phyloP scores from a whole-genome alignment of 2,329 filamentous ascomycete species.

The Scedosporium dehoogii region DNA sequence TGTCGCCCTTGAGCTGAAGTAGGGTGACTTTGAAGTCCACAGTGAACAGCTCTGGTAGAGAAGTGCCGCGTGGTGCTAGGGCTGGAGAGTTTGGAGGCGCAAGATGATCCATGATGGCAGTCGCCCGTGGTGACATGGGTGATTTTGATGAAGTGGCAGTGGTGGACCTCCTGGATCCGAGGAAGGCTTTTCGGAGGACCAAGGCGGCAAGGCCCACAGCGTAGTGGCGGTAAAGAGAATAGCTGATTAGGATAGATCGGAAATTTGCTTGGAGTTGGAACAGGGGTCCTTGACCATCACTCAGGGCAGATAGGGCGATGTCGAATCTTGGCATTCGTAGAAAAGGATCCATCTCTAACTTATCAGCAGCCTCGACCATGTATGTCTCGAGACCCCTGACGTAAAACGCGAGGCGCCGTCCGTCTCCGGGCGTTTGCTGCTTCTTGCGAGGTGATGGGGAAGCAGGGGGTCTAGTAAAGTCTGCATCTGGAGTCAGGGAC shows the following conservation, averaged over 20 bases:
- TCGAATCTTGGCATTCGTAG: conserved; percentile 80
- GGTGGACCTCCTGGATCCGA: conserved; percentile 32
- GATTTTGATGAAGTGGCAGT: not conserved
- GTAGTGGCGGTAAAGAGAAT: conserved; percentile 91
- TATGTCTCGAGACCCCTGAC: conserved; percentile 79
- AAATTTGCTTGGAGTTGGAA: conserved; percentile 80
- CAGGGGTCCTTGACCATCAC: conserved; percentile 76
- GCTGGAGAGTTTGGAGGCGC: conserved; percentile 22
- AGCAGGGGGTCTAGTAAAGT: conserved; percentile 32
- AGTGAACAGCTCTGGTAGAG: conserved; percentile 57
- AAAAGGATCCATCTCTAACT: conserved; percentile 77
- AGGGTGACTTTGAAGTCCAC: conserved; percentile 74
- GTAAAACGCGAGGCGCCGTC: conserved; percentile 71
- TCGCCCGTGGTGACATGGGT: not conserved
- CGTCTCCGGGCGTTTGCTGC: conserved; percentile 55
- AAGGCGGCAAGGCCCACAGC: conserved; percentile 71
- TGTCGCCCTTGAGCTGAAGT: conserved; percentile 76
- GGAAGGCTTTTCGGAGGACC: conserved; percentile 63
- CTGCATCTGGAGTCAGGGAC: conserved; percentile 60
- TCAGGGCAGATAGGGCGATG: conserved; percentile 72
- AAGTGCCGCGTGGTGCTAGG: conserved; percentile 4
- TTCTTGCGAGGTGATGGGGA: conserved; percentile 35
- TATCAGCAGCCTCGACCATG: conserved; percentile 78
- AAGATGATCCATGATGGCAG: conserved; percentile 12
- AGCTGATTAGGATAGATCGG: conserved; percentile 70